Base-by-base conservation (phyloP, 371 early-diverging fungal genomes). In the Syncephalastrum monosporum region DNA sequence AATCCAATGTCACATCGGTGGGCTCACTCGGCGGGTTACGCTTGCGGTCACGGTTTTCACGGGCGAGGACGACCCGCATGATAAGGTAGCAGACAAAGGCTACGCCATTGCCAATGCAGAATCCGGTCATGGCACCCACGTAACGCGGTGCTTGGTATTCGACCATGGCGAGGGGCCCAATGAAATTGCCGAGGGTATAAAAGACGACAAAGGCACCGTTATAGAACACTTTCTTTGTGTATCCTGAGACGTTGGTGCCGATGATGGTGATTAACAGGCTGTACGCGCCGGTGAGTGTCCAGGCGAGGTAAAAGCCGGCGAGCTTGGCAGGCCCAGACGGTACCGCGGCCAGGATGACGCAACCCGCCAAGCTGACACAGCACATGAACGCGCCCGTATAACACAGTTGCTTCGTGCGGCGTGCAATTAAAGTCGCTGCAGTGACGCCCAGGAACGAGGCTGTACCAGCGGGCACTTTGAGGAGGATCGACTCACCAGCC, bases 171-270 rank as follows among this genome's bases (percentile, higher is more conserved):
- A 76, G 57, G 8, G 76, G 76, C 10, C 76, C 76, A 14, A 53
- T 51, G 43, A 72, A 68, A 25, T 66, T 65, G 44, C 73, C 76
- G 13, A 72, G 7, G 12, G 68, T 72, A 38, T 56, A 68, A 16
- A 52, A 56, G 27, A 67, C 52, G 50, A 73, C 47, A 10, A 67
- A 53, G 50, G 56, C 58, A 4, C 55, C 71, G 21, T 76, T 68
- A 42, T 68, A 73, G 24, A 72, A 57, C 6, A 66, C 29, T 47
- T 73, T 76, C 45, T 76, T 76, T 5, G 69, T 67, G 25, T 76
- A 76, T 5, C 77, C 77, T 15, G 64, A 59, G 5, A 73, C 71
- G 46, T 76, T 76, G 17, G 47, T 38, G 13, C 63, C 62, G n/a
- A 67, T 48, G 17, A 66, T 57, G 1, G 71, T 63, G 1, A 68